Evolutionary conservation across 129 eudicot species (phyloP), one percentile per base, ranked within the genome.

Genomic region (Scalesia atractyloides): DNA sequence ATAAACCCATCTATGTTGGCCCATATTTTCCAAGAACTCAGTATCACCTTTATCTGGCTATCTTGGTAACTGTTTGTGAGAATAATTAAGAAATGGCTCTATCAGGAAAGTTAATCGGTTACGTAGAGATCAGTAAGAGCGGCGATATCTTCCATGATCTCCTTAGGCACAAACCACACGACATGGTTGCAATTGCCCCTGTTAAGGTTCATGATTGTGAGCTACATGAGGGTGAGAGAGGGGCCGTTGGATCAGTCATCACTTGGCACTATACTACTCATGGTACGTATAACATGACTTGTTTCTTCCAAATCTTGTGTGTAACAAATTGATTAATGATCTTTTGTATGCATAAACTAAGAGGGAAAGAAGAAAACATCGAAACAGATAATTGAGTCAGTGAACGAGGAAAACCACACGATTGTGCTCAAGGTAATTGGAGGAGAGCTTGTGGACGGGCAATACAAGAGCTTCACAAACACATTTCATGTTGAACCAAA

Each of bases 401-500:
- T 76, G 36, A 48, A 76, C 7, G 81, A 76, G 64, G 75, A 59
- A 34, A 68, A 60, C 0, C 68, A 76, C 30, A 17, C 36, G 75
- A 46, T 60, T 6, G 65, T 63, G 47, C 62, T 73, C 61, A 82
- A 77, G 68, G 66, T 79, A 19, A 82, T 86, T 1, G 94, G 78
- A 79, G 96, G 96, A 70, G 90, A 79, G 22, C 57, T 73, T 1
- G 64, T 79, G 70, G 79, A 79, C 2, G 70, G 67, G 70, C 3
- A 64, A 66, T 73, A 79, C 83, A 79, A 73, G 70, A 57, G 17
- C 7, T 73, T 79, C 20, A 67, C 54, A 17, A 19, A 34, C 69
- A 73, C 34, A 12, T 20, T 66, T 9, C 83, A 79, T 67, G 79
- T 79, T 50, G 83, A 79, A 73, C 16, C 46, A 50, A 79, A 57